These are phyloP conservation scores for Rhizoctonia solani DNA, from an alignment of 1,284 basidiomycete genomes.

Conservation along the genomic window DNA sequence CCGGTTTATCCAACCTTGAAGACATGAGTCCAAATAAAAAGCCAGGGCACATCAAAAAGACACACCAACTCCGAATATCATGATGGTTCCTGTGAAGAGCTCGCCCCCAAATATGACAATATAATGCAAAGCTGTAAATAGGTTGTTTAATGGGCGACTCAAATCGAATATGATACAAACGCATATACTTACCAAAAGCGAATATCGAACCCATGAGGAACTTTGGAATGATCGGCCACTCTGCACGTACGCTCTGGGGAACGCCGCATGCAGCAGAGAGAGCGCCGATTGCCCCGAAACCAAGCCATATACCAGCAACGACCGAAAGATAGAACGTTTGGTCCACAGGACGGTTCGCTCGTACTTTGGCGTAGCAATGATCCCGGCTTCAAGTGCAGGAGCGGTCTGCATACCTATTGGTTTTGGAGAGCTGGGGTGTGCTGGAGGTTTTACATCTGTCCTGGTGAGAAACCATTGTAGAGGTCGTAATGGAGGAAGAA, in stretches of 20 bases:
- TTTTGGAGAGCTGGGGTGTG: not conserved
- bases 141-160: not conserved
- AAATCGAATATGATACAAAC: not conserved
- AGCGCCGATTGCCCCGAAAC: conserved; percentile 36
- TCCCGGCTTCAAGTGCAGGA: not conserved
- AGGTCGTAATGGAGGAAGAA: not conserved
- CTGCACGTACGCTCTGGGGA: conserved; percentile 37
- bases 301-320: conserved; percentile 38
- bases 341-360: conserved; percentile 3
- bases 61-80: conserved; percentile 39
- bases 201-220: conserved; percentile 39
- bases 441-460: not conserved
- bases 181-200: conserved; percentile 37
- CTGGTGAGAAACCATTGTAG: conserved; percentile 5
- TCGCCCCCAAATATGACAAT: conserved; percentile 39
- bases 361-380: conserved; percentile 13
- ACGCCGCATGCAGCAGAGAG: conserved; percentile 38
- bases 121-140: conserved; percentile 15
- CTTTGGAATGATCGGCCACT: conserved; percentile 40
- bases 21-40: not conserved
- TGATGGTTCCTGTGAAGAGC: conserved; percentile 40
- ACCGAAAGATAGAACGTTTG: conserved; percentile 32
- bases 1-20: conserved; percentile 6
- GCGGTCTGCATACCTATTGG: conserved; percentile 8
- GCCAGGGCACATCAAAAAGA: not conserved